Evolutionary conservation across 2,329 filamentous ascomycete genomes (phyloP).

Genomic region (Tolypocladium inflatum): DNA sequence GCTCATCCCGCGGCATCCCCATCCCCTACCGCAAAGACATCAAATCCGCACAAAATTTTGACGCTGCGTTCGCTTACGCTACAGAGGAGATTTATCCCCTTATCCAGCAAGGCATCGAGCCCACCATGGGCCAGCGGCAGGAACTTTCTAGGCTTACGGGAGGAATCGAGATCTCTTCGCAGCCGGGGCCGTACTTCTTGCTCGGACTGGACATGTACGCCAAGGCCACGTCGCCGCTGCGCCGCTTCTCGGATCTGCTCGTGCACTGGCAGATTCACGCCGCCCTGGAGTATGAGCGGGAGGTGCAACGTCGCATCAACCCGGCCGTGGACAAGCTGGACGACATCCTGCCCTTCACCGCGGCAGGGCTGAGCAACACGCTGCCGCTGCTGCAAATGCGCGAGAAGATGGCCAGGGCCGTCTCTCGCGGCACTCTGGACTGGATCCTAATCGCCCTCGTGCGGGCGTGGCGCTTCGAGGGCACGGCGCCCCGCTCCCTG

Average conservation of each 20-base stretch:
- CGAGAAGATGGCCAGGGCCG: conserved; percentile 37
- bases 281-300: conserved; percentile 38
- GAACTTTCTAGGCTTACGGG: conserved; percentile 29
- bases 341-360: conserved; percentile 36
- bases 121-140: conserved; percentile 18
- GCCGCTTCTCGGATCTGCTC: conserved; percentile 52
- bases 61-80: conserved; percentile 25
- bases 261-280: conserved; percentile 59
- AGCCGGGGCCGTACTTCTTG: conserved; percentile 44
- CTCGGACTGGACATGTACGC: conserved; percentile 52
- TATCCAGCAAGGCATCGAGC: conserved; percentile 20
- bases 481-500: conserved; percentile 36
- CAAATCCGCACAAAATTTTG: conserved; percentile 25
- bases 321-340: conserved; percentile 16
- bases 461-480: conserved; percentile 49
- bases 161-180: conserved; percentile 39
- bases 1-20: conserved; percentile 44
- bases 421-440: conserved; percentile 35
- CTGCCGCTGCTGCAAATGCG: conserved; percentile 42
- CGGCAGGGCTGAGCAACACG: conserved; percentile 28
- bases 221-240: conserved; percentile 57
- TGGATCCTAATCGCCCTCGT: conserved; percentile 53
- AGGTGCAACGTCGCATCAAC: conserved; percentile 15
- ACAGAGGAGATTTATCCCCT: conserved; percentile 23
- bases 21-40: conserved; percentile 48